phyloP scores from a whole-genome alignment of 2,329 filamentous ascomycete genomes.

The Microthyrium microscopicum region DNA sequence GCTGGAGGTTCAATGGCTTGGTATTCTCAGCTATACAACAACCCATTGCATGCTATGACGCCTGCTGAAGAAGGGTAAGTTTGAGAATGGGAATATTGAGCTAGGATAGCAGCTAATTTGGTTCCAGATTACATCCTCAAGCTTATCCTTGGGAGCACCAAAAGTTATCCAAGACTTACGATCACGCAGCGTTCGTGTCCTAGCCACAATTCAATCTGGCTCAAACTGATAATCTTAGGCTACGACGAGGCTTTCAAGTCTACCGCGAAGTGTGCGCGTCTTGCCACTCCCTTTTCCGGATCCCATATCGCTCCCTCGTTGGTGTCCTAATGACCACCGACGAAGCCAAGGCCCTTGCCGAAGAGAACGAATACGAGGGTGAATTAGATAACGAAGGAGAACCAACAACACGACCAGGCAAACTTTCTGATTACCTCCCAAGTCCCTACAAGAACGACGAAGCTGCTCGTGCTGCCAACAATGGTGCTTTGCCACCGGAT shows the following conservation, averaged over 20 bases:
- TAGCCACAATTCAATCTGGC: slow-evolving; percentile 3
- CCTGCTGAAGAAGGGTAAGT: slow-evolving; percentile 97
- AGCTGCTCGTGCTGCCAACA: slow-evolving; percentile 93
- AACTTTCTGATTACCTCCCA: slow-evolving; percentile 94
- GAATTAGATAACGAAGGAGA: slow-evolving; percentile 97
- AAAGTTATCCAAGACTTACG: slow-evolving; percentile 87
- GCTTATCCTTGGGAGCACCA: slow-evolving; percentile 91
- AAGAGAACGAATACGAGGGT: slow-evolving; percentile 96
- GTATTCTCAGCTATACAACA: slow-evolving; percentile 95
- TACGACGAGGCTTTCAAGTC: slow-evolving; percentile 97
- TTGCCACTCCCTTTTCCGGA: slow-evolving; percentile 89
- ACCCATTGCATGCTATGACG: slow-evolving; percentile 73
- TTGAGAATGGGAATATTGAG: slow-evolving; percentile 2
- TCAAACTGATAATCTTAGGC: slow-evolving; percentile 34
- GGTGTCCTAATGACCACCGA: slow-evolving; percentile 88
- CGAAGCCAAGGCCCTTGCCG: slow-evolving; percentile 91
- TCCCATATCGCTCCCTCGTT: slow-evolving; percentile 85
- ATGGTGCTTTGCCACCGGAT: slow-evolving; percentile 93
- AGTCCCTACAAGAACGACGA: slow-evolving; percentile 97
- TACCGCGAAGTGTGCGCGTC: slow-evolving; percentile 97
- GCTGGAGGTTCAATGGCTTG: slow-evolving; percentile 82
- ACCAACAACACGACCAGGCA: slow-evolving; percentile 96
- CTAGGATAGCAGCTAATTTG: slow-evolving; percentile 10
- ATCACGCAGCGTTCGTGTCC: slow-evolving; percentile 75
- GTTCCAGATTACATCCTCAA: slow-evolving; percentile 67